Evolutionary conservation across 2,329 filamentous ascomycete species (phyloP).

Genomic region (Dothideomycetes sp.): DNA sequence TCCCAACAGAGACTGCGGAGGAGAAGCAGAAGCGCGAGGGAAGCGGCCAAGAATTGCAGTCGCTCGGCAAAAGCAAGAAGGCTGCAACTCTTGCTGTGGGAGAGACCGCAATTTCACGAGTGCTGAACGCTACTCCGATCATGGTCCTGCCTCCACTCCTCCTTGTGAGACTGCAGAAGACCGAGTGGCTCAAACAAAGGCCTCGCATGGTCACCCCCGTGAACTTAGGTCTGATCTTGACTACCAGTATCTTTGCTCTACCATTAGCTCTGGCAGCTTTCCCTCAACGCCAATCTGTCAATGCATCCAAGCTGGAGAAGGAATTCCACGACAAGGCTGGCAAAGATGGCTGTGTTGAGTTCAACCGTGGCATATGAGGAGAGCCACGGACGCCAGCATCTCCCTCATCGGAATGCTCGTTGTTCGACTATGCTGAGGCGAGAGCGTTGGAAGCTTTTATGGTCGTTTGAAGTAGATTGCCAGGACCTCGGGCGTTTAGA

Average conservation of each 20-base stretch:
- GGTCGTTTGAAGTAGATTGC: too few species aligned
- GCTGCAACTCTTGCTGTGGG: conserved; percentile 82
- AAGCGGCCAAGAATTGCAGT: conserved; percentile 27
- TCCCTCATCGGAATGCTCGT: too few species aligned
- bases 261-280: conserved; percentile 86
- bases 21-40: conserved; percentile 47
- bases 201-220: conserved; percentile 70
- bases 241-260: conserved; percentile 77
- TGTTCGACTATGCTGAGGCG: too few species aligned
- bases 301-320: conserved; percentile 63
- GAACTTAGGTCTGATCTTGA: conserved; percentile 78
- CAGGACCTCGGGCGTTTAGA: too few species aligned
- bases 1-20: conserved; percentile 62
- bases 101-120: conserved; percentile 83
- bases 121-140: conserved; percentile 89
- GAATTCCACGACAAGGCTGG: conserved; percentile 80
- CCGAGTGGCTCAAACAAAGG: conserved; percentile 66
- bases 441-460: too few species aligned
- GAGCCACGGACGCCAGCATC: background rate
- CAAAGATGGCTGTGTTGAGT: conserved; percentile 74
- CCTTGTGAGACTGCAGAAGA: conserved; percentile 73
- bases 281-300: conserved; percentile 78
- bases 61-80: conserved; percentile 73
- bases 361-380: conserved; percentile 79
- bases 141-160: conserved; percentile 91